A percentile compares a stretch with the other conserved stretches of the same genome.
Conservation (phyloP, 257 asterid species). For the Salvia hispanica region DNA sequence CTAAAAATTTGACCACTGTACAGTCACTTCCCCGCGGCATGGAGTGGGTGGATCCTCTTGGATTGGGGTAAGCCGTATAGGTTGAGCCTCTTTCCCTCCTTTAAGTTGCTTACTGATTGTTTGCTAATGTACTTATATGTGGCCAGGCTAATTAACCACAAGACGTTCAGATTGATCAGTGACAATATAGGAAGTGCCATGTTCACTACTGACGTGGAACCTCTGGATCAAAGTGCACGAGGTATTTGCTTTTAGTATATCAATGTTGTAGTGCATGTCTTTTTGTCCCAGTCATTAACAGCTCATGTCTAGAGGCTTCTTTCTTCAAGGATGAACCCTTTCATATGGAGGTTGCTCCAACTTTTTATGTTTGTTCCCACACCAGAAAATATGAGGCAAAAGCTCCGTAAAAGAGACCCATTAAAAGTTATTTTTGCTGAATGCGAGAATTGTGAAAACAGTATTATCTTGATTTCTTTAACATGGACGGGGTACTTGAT, state of each 20-base stretch:
- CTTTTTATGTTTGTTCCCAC: slow-evolving; percentile 7
- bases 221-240: slow-evolving; percentile 74
- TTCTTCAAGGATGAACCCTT: slow-evolving; percentile 25
- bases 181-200: slow-evolving; percentile 66
- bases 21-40: slow-evolving; percentile 98
- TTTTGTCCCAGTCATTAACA: slow-evolving; percentile 14
- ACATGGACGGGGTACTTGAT: background rate
- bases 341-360: slow-evolving; percentile 16
- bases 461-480: background rate
- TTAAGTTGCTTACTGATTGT: slow-evolving; percentile 20
- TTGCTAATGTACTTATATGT: slow-evolving; percentile 34
- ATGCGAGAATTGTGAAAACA: slow-evolving; percentile 1
- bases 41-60: slow-evolving; percentile 99
- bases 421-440: background rate
- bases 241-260: slow-evolving; percentile 52
- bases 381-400: slow-evolving; percentile 6
- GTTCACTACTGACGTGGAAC: slow-evolving; percentile 59
- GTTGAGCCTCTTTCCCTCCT: slow-evolving; percentile 16
- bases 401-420: background rate
- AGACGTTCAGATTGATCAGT: slow-evolving; percentile 83
- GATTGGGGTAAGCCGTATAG: slow-evolving; percentile 72
- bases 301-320: slow-evolving; percentile 17
- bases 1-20: slow-evolving; percentile 68
- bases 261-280: slow-evolving; percentile 17
- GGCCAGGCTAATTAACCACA: slow-evolving; percentile 85